Evolutionary conservation across 805 yeast genomes (phyloP).

Genomic region (Saturnispora dispora): DNA sequence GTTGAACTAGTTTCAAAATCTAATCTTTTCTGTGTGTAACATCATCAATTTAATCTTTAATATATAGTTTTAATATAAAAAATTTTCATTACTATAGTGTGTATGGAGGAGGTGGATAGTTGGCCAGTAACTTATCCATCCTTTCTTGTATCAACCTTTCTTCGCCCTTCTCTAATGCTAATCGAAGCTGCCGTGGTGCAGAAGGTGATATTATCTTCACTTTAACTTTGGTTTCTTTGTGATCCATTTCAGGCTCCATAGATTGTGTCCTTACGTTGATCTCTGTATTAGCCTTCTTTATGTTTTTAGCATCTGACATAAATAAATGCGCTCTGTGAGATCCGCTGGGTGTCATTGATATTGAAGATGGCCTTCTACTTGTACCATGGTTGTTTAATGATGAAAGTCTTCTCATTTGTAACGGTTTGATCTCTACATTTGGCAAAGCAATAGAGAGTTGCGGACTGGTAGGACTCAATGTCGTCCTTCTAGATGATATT

Average conservation of each 20-base stretch:
- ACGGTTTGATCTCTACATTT: not conserved
- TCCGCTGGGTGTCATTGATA: not conserved
- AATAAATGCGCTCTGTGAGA: not conserved
- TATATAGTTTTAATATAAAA: not conserved
- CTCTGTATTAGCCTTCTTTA: not conserved
- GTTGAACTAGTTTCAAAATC: not conserved
- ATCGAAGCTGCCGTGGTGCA: not conserved
- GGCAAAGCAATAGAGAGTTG: conserved; percentile 6
- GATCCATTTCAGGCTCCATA: not conserved
- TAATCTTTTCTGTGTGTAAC: not conserved
- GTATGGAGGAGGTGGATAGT: not conserved
- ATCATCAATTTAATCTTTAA: not conserved
- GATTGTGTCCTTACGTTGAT: not conserved
- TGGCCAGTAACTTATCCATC: not conserved
- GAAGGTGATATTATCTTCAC: not conserved
- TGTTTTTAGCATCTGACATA: not conserved
- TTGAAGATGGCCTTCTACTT: not conserved
- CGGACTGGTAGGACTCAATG: not conserved
- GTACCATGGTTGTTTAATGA: not conserved
- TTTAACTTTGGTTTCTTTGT: not conserved
- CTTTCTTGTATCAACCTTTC: not conserved
- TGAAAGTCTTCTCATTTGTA: not conserved
- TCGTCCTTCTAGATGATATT: not conserved
- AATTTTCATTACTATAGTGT: not conserved
- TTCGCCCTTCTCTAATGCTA: not conserved